A percentile compares a stretch with the other conserved stretches of the same genome.
These are phyloP conservation scores for Daldinia loculata DNA, from an alignment of 495 filamentous ascomycete species.

Conservation along the genomic window DNA sequence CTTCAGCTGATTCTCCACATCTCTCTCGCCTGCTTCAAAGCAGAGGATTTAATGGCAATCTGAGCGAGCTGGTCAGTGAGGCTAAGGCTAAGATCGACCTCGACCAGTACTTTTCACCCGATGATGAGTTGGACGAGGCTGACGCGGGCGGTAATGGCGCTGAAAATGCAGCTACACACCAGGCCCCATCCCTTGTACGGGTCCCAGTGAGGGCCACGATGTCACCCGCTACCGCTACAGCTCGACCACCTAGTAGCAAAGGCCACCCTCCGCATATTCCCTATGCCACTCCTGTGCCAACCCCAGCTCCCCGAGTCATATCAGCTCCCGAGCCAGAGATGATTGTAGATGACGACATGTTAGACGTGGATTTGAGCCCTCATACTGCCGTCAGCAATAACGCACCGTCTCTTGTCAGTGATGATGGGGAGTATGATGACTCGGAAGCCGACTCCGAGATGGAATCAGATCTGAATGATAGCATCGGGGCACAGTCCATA, in stretches of 20 bases:
- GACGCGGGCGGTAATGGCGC: conserved; percentile 45
- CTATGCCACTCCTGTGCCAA: conserved; percentile 49
- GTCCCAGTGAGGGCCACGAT: conserved; percentile 67
- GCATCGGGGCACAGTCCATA: conserved; percentile 51
- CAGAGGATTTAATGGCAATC: conserved; percentile 69
- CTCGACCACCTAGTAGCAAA: conserved; percentile 66
- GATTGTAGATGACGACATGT: conserved; percentile 57
- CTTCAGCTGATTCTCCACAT: conserved; percentile 76
- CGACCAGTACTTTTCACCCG: conserved; percentile 56
- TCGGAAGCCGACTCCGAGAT: conserved; percentile 56
- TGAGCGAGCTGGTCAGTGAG: conserved; percentile 66
- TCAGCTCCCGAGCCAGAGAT: conserved; percentile 49
- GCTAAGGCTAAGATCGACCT: conserved; percentile 65
- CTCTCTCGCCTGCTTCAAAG: conserved; percentile 75
- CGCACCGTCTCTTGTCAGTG: conserved; percentile 86
- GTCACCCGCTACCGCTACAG: conserved; percentile 58
- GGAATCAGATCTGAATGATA: conserved; percentile 54
- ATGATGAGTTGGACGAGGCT: conserved; percentile 59
- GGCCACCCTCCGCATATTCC: conserved; percentile 49
- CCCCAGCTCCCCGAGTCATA: conserved; percentile 37
- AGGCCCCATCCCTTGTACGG: conserved; percentile 56
- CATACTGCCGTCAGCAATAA: conserved; percentile 80
- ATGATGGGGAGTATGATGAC: conserved; percentile 80
- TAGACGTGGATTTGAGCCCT: conserved; percentile 76
- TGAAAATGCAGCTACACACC: conserved; percentile 43